A percentile compares a stretch with the other conserved stretches of the same genome.
Conservation (phyloP, 2,329 filamentous ascomycete species). For the Colletotrichum sp. region DNA sequence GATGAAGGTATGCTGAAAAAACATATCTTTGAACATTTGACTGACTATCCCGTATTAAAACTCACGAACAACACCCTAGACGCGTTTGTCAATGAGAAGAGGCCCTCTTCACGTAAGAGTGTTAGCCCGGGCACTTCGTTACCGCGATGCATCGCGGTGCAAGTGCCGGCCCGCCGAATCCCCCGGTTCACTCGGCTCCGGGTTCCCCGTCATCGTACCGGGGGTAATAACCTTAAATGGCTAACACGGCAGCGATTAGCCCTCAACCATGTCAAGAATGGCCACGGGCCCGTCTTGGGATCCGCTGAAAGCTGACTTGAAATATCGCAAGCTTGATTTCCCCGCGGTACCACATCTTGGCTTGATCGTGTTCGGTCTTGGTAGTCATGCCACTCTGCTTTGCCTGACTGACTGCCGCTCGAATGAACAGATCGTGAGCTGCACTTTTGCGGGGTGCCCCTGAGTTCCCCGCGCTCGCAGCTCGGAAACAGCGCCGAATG, state of each 20-base stretch:
- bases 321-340: neutral
- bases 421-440: neutral
- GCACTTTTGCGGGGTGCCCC: neutral
- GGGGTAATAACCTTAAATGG: neutral
- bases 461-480: neutral
- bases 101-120: neutral
- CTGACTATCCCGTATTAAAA: neutral
- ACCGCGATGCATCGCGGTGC: neutral
- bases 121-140: neutral
- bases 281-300: neutral
- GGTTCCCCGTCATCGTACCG: neutral
- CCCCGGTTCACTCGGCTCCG: neutral
- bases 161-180: neutral
- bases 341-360: neutral
- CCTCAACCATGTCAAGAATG: neutral
- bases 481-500: neutral
- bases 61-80: no score
- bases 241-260: neutral
- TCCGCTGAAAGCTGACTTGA: neutral
- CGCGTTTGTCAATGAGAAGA: neutral
- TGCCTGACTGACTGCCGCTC: neutral
- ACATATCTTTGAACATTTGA: accelerated
- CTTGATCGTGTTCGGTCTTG: neutral
- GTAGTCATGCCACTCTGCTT: neutral
- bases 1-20: neutral